Evolutionary conservation across 257 asterid genomes (phyloP), one percentile per base, ranked within the genome.

Genomic region (Ilex asprella): DNA sequence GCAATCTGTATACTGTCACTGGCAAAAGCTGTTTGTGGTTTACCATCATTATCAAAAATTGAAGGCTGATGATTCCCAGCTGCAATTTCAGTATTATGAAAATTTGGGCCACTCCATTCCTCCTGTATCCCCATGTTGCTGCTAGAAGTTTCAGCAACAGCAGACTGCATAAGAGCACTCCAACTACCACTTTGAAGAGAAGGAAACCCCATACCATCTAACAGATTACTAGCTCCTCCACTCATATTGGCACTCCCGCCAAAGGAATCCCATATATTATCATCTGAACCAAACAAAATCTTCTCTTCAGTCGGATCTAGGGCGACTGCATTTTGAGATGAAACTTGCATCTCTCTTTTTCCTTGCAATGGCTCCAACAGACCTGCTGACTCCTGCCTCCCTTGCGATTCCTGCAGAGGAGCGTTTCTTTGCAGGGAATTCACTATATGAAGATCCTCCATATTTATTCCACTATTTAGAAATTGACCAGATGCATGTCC

Each of bases 111-210:
- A 76, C 84, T 83, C 90, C 92, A 74, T 68, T 76, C 92, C 73
- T 85, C 93, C 63, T 76, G 86, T 61, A 79, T 78, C 61, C 77
- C 79, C 62, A 73, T 29, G 77, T 83, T 91, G 55, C 71, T 68
- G 51, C 88, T 72, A 67, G 95, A 79, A 57, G 89, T 82, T 84
- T 92, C 98, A 55, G 95, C 95, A 58, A 86, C 97, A 30, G 98
- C 98, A 65, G 98, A 89, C 73, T 92, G 98, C 97, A 92, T 89
- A 54, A 92, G 89, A 74, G 98, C 97, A 75, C 98, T 89, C 98
- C 98, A 91, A 74, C 95, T 84, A 67, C 98, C 98, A 74, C 86
- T 77, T 71, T 84, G 91, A 73, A 79, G 67, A 49, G 94, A 79
- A 59, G 91, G 70, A 58, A 73, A 43, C 9, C 80, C 89, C 57